These are phyloP conservation scores for Chlamydomonas eustigma DNA, from an alignment of 139 green algal species.

Conservation along the genomic window DNA sequence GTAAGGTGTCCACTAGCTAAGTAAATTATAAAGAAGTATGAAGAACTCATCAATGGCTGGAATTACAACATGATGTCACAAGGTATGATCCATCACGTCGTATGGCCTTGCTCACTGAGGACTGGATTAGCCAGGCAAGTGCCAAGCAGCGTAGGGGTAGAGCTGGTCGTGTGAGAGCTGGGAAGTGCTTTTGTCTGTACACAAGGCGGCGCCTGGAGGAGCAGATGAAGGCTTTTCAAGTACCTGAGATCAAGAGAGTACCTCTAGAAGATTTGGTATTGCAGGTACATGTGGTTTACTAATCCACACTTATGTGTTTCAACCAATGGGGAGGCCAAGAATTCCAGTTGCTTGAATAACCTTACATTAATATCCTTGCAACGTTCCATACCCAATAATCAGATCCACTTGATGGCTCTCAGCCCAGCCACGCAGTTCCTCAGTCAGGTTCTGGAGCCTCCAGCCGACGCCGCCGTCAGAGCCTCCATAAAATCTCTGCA, in stretches of 20 bases:
- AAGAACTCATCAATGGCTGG: too few species aligned
- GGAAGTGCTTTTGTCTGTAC: slow-evolving; percentile 83
- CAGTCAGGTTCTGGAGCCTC: slow-evolving; percentile 66
- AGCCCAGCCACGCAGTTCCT: slow-evolving; percentile 68
- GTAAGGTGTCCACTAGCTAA: too few species aligned
- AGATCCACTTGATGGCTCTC: slow-evolving; percentile 80
- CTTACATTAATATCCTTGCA: neutral
- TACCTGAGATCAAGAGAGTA: slow-evolving; percentile 85
- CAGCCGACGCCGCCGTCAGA: slow-evolving; percentile 50
- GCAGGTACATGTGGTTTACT: slow-evolving; percentile 40
- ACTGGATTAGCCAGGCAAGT: slow-evolving; percentile 58
- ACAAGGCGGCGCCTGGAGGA: slow-evolving; percentile 61
- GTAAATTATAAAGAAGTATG: too few species aligned
- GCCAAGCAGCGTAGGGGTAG: slow-evolving; percentile 61
- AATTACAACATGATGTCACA: too few species aligned
- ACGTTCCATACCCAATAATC: too few species aligned
- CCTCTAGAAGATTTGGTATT: slow-evolving; percentile 92
- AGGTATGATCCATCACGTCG: slow-evolving; percentile 5
- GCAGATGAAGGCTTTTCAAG: slow-evolving; percentile 66
- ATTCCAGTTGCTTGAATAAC: neutral
- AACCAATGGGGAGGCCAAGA: too few species aligned
- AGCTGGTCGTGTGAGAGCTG: slow-evolving; percentile 82
- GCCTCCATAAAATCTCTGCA: slow-evolving; percentile 56
- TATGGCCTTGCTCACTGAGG: slow-evolving; percentile 79
- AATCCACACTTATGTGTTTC: too few species aligned